Conservation (phyloP, 345 rosid genomes). For the Ailanthus altissimus region DNA sequence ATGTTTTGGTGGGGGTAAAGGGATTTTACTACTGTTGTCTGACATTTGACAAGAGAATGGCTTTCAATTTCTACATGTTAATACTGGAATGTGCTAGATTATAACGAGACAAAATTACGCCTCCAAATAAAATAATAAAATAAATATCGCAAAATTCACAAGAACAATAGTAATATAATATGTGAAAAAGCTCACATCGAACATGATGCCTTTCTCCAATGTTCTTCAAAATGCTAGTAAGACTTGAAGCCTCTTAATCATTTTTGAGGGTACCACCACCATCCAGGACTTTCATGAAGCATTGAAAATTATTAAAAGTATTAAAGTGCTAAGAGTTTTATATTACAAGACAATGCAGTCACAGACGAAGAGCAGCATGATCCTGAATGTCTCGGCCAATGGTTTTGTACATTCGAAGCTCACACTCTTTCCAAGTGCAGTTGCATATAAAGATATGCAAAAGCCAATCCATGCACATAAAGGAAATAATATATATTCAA, state of each 20-base stretch:
- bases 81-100: slow-evolving; percentile 21
- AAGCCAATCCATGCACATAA: neutral
- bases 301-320: neutral
- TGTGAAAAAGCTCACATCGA: neutral
- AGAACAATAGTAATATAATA: neutral
- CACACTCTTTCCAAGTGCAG: neutral
- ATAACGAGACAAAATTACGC: neutral
- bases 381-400: neutral
- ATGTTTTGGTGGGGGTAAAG: too few species aligned
- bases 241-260: slow-evolving; percentile 19
- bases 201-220: slow-evolving; percentile 9
- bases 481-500: neutral
- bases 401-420: neutral
- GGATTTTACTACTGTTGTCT: neutral
- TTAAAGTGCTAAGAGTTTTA: neutral
- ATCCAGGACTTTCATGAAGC: neutral
- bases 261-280: neutral
- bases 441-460: neutral
- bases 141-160: neutral
- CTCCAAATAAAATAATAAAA: neutral
- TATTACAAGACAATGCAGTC: neutral
- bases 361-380: slow-evolving; percentile 9
- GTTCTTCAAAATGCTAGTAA: slow-evolving; percentile 1
- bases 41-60: neutral
- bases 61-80: neutral